Conservation (phyloP, 768 basidiomycete species). For the Pleurotus eryngii region DNA sequence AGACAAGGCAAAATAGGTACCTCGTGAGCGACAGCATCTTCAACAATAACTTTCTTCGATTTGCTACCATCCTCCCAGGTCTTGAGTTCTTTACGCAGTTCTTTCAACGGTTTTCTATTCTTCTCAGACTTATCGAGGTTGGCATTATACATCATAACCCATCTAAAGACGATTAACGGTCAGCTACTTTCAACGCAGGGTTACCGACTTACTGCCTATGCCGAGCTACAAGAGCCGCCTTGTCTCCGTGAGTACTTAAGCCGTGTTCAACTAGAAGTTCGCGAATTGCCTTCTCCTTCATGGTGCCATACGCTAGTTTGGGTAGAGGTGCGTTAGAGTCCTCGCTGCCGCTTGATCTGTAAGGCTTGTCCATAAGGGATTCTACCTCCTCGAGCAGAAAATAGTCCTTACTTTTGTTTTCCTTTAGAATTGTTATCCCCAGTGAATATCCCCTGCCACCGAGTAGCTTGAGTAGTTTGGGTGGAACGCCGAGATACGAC, state of each 20-base stretch:
- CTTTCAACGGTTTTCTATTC: slow-evolving; percentile 42
- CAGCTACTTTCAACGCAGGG: background rate
- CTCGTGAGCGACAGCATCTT: slow-evolving; percentile 36
- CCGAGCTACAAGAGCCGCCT: slow-evolving; percentile 46
- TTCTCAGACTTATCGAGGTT: slow-evolving; percentile 56
- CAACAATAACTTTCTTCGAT: slow-evolving; percentile 37
- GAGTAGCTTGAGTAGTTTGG: background rate
- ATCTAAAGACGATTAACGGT: slow-evolving; percentile 34
- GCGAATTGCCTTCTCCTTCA: slow-evolving; percentile 59
- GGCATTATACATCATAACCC: slow-evolving; percentile 68
- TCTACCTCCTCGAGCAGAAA: background rate
- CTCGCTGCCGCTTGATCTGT: slow-evolving; percentile 19
- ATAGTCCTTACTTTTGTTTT: slow-evolving; percentile 28
- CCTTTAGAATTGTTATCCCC: slow-evolving; percentile 38
- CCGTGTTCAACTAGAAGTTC: slow-evolving; percentile 51
- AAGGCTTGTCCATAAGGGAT: slow-evolving; percentile 1
- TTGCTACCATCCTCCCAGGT: slow-evolving; percentile 54
- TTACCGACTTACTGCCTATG: slow-evolving; percentile 49
- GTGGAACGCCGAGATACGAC: slow-evolving; percentile 18
- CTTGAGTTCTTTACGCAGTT: slow-evolving; percentile 51
- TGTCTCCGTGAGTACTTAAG: slow-evolving; percentile 51
- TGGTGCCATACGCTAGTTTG: slow-evolving; percentile 59
- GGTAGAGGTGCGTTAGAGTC: slow-evolving; percentile 49
- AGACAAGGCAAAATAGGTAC: slow-evolving; percentile 19
- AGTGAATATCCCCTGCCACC: background rate